These are phyloP conservation scores for Glaciozyma martinii DNA, from an alignment of 768 basidiomycete genomes.

Conservation along the genomic window DNA sequence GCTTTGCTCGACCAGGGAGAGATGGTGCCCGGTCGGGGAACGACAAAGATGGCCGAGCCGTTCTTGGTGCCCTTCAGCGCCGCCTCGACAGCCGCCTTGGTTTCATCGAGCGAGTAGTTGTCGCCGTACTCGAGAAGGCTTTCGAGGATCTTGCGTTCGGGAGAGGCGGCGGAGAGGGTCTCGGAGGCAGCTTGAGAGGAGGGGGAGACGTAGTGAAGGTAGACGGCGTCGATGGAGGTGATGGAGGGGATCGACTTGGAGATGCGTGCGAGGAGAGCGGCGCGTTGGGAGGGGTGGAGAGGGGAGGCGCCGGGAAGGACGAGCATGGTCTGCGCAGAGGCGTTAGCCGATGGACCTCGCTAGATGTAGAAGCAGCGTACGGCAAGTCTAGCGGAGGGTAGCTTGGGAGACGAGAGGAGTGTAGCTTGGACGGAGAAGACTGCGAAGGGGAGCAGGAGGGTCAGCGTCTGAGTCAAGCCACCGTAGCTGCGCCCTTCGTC, in stretches of 20 bases:
- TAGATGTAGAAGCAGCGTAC: too few species aligned
- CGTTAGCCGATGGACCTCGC: too few species aligned
- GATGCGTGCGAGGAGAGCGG: conserved; percentile 55
- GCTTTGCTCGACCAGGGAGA: conserved; percentile 99
- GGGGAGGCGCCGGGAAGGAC: conserved; percentile 29
- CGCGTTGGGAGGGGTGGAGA: conserved; percentile 44
- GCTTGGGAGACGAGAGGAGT: too few species aligned
- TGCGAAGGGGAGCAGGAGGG: too few species aligned
- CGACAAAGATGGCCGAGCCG: conserved; percentile 55
- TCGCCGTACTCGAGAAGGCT: conserved; percentile 79
- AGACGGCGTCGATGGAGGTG: conserved; percentile 66
- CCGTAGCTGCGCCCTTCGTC: too few species aligned
- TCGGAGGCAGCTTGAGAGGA: conserved; percentile 40
- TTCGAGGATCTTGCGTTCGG: conserved; percentile 51
- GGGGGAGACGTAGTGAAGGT: conserved; percentile 74
- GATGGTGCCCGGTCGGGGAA: conserved; percentile 59
- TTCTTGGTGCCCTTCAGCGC: conserved; percentile 34
- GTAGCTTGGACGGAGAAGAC: too few species aligned
- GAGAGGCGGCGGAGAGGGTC: conserved; percentile 39
- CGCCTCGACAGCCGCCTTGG: conserved; percentile 36
- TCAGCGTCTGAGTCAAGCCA: too few species aligned
- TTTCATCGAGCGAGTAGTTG: conserved; percentile 49
- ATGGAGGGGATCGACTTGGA: conserved; percentile 51
- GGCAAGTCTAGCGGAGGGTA: too few species aligned
- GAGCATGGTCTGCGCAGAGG: conserved; percentile 12